Evolutionary conservation across 441 rosid species (phyloP).

Genomic region (Pelargonium cotyledonis): DNA sequence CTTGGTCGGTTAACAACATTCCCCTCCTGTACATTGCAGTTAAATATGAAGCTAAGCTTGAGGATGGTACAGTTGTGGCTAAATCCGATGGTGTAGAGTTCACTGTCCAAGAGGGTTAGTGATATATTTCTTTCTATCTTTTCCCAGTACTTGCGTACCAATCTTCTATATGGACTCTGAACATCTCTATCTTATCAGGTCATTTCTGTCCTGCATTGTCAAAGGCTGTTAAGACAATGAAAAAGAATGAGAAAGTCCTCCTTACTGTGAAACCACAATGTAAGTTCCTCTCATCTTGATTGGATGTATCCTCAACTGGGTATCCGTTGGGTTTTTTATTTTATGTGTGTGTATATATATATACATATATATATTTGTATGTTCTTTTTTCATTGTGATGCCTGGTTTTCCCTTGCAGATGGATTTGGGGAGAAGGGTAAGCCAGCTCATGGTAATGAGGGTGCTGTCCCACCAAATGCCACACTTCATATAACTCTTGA

Average conservation of each 20-base stretch:
- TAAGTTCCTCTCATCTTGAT: conserved; percentile 21
- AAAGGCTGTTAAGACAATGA: conserved; percentile 82
- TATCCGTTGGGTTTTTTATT: neutral
- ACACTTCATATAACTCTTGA: conserved; percentile 49
- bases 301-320: neutral
- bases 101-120: conserved; percentile 53
- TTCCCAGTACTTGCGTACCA: neutral
- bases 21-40: conserved; percentile 35
- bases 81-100: conserved; percentile 73
- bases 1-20: neutral
- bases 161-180: neutral
- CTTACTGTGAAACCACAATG: conserved; percentile 84
- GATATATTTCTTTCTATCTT: neutral
- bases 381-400: conserved; percentile 3
- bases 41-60: conserved; percentile 62
- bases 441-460: conserved; percentile 44
- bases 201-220: conserved; percentile 70
- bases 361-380: neutral
- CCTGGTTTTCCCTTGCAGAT: conserved; percentile 35
- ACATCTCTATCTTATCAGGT: conserved; percentile 28
- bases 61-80: conserved; percentile 62
- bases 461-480: conserved; percentile 70
- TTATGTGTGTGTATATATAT: too few relatives aligned
- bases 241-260: conserved; percentile 67
- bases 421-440: conserved; percentile 90